Evolutionary conservation across 1,284 basidiomycete genomes (phyloP), one percentile per base, ranked within the genome.

Genomic region (Gomphus bonarii): DNA sequence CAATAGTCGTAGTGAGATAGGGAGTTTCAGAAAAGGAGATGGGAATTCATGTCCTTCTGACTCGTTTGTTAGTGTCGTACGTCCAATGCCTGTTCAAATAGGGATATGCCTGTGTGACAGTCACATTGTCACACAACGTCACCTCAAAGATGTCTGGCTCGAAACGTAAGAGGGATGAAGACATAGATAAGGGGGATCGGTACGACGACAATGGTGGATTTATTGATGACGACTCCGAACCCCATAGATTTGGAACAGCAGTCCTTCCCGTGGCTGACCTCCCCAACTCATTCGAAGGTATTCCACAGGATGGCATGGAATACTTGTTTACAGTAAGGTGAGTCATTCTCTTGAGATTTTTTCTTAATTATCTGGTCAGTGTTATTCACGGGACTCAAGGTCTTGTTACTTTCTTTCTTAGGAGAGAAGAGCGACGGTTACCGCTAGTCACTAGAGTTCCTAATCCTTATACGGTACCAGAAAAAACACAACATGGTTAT

Each of bases 241-340:
- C 79, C 43, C 70, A 75, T 18, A 66, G 73, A 14, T 76, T 77
- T 52, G 83, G 81, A 53, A 75, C 68, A 59, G 85, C 88, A 67
- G 85, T 78, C 14, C 73, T 90, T 3, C 87, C 87, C 20, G 84
- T 90, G 22, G 87, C 88, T 40, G 77, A 82, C 64, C 75, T 90
- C 51, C 84, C 86, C 33, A 67, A 71, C 20, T 72, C 81, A 64
- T 91, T 83, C 65, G 70, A 79, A 60, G 81, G 76, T 25, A 76
- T 76, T 54, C 88, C 88, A 1, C 68, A 71, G 64, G 84, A 91
- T 68, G 88, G 89, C 2, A 64, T 86, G 75, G 78, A 91, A 65
- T 91, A 91, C 67, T 73, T 91, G 36, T 90, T 90, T 67, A 81
- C 81, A 54, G 88, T 91, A 53, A 78, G 88, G 87, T 88, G 61